These are phyloP conservation scores for Neolecta irregularis DNA, from an alignment of 1,139 yeast species.

Conservation along the genomic window DNA sequence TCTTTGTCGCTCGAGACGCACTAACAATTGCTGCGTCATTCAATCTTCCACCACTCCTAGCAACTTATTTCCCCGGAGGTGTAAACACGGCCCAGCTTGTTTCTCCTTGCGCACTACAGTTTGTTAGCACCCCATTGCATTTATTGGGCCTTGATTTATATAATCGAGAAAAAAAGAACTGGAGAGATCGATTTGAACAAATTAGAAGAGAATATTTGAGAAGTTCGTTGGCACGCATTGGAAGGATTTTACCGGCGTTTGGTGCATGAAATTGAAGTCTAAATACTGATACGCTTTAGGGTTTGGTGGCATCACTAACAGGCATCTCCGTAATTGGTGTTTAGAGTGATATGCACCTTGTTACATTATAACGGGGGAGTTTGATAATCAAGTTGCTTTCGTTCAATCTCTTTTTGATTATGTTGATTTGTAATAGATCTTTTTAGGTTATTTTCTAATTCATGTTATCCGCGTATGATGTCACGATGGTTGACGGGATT, in stretches of 20 bases:
- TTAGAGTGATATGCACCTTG: no score
- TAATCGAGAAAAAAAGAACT: slow-evolving; percentile 5
- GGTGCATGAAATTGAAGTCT: no score
- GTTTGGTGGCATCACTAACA: no score
- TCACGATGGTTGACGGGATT: no score
- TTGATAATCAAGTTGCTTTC: no score
- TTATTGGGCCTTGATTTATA: slow-evolving; percentile 11
- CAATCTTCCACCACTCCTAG: slow-evolving; percentile 12
- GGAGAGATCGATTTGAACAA: slow-evolving; percentile 1
- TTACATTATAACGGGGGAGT: no score
- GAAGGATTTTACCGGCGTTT: slow-evolving; percentile 12
- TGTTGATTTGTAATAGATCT: no score
- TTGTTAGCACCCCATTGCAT: slow-evolving; percentile 12
- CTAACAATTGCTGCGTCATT: slow-evolving; percentile 11
- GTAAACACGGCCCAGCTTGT: slow-evolving; percentile 10
- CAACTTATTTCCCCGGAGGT: slow-evolving; percentile 9
- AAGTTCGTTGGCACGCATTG: slow-evolving; percentile 11
- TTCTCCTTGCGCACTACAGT: slow-evolving; percentile 12
- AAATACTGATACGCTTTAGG: no score
- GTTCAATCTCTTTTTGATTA: no score
- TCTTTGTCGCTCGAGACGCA: slow-evolving; percentile 12
- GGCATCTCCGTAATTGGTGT: no score
- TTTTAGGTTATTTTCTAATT: no score
- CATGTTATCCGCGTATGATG: no score
- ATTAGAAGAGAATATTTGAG: slow-evolving; percentile 8